Evolutionary conservation across 2,329 filamentous ascomycete genomes (phyloP), one percentile per base, ranked within the genome.

Genomic region (Pseudopyricularia cyperi): DNA sequence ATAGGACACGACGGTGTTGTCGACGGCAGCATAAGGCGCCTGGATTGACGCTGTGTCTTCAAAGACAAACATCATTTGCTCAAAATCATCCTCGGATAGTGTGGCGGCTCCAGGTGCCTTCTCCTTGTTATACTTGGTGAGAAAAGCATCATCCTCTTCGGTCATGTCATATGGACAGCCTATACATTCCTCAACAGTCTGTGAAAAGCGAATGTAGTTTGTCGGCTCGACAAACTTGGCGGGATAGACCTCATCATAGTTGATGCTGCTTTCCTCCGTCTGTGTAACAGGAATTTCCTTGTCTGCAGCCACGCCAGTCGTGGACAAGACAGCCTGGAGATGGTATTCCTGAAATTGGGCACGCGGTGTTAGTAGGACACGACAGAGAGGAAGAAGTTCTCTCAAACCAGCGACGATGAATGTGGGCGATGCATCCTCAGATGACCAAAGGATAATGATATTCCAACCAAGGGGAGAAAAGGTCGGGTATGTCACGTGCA

Each of bases 191-290:
- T 98, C 93, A 55, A 98, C 91, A 3, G 93, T 98, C 59, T 95
- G 91, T 57, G 93, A 97, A 71, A 95, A 97, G 58, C 91, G 89
- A 65, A 98, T 95, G 69, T 97, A 97, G 55, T 90, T 93, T 55
- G 84, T 82, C 51, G 93, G 89, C 67, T 94, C 85, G 62, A 83
- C 79, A 69, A 91, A 96, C 53, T 75, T 73, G 57, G 79, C 81
- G 49, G 85, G 80, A 65, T 97, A 97, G 60, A 96, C 79, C 62
- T 85, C 80, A 68, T 94, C 88, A 83, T 96, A 98, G 68, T 88
- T 80, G 68, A 91, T 71, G 58, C 75, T 71, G 61, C 77, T 82
- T 68, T 81, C 73, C 62, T 81, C 67, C 14, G 80, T 78, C 60
- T 80, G 80, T 55, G 80, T 80, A 17, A 83, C 80, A 33, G 80